Percentiles rank a stretch among this genome's conserved stretches.
Evolutionary conservation across 352 stramenopile species (phyloP).

Genomic region (Globisporangium orthogonon): DNA sequence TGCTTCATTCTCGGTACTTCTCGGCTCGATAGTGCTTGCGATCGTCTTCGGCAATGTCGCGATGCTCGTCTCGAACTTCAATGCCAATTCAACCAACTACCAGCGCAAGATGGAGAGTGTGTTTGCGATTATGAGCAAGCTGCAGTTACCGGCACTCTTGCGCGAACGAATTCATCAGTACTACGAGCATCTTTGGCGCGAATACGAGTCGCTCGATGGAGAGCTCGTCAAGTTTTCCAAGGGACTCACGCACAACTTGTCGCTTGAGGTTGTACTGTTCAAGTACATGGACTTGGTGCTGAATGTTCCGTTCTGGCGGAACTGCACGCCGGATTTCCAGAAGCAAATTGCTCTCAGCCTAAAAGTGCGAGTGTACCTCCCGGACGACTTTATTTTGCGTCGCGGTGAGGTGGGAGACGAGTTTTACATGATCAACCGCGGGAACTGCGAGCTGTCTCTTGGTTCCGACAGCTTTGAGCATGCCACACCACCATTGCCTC

Average conservation of each 20-base stretch:
- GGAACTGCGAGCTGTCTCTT: conserved; percentile 30
- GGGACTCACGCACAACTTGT: conserved; percentile 53
- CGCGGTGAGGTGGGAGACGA: conserved; percentile 41
- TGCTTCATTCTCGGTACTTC: conserved; percentile 26
- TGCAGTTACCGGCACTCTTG: conserved; percentile 33
- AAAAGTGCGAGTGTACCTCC: conserved; percentile 45
- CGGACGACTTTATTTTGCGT: conserved; percentile 52
- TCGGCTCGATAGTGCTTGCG: conserved; percentile 47
- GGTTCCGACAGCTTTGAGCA: conserved; percentile 15
- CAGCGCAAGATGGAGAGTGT: conserved; percentile 61
- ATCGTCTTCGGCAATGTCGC: conserved; percentile 58
- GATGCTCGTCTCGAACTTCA: conserved; percentile 56
- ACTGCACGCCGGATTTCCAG: conserved; percentile 42
- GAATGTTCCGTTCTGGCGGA: conserved; percentile 27
- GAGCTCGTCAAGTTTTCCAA: conserved; percentile 43
- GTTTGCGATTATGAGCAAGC: conserved; percentile 42
- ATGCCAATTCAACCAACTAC: conserved; percentile 41
- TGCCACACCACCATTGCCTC: background rate
- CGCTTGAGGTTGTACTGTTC: conserved; percentile 62
- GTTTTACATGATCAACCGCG: conserved; percentile 64
- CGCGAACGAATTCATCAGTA: conserved; percentile 64
- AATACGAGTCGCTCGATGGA: conserved; percentile 60
- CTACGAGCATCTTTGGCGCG: conserved; percentile 57
- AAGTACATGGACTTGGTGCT: conserved; percentile 61
- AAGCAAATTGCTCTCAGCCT: conserved; percentile 44